phyloP scores from a whole-genome alignment of 2,329 filamentous ascomycete species.

The Ascochyta pisi region DNA sequence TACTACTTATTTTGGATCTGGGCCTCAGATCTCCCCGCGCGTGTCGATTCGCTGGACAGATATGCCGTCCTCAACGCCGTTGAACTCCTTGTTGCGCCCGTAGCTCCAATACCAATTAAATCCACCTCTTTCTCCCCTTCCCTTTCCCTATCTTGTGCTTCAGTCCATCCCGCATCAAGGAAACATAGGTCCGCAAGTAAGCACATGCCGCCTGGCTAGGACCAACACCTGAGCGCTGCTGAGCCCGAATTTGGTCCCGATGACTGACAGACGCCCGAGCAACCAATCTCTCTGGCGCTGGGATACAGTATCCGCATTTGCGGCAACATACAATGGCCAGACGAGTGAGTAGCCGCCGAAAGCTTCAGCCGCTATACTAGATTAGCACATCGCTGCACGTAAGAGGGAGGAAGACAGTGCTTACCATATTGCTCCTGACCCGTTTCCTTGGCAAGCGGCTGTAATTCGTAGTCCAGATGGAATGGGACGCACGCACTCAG shows the following conservation, averaged over 20 bases:
- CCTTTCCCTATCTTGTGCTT: too few relatives aligned
- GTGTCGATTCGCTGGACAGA: too few relatives aligned
- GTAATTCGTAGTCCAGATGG: conserved; percentile 48
- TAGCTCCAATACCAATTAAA: not conserved
- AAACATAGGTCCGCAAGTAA: conserved; percentile 48
- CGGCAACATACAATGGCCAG: conserved; percentile 51
- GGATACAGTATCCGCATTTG: conserved; percentile 47
- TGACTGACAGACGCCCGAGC: conserved; percentile 42
- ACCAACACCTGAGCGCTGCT: conserved; percentile 45
- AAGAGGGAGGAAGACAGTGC: not conserved
- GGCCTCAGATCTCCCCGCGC: not conserved
- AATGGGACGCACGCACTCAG: conserved; percentile 50
- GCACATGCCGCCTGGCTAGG: conserved; percentile 44
- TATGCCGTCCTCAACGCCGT: not conserved
- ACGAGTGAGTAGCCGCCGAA: conserved; percentile 51
- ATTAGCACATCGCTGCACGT: conserved; percentile 17
- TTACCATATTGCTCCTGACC: conserved; percentile 47
- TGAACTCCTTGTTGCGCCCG: not conserved
- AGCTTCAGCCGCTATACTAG: conserved; percentile 43
- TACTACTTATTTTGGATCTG: not conserved
- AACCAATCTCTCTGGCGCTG: conserved; percentile 49
- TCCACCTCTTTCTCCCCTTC: not conserved
- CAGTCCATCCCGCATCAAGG: conserved; percentile 19
- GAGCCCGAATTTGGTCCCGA: conserved; percentile 48
- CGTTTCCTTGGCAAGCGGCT: conserved; percentile 41